A percentile compares a stretch with the other conserved stretches of the same genome.
Evolutionary conservation across 441 rosid species (phyloP).

Genomic region (Melianthus villosus): DNA sequence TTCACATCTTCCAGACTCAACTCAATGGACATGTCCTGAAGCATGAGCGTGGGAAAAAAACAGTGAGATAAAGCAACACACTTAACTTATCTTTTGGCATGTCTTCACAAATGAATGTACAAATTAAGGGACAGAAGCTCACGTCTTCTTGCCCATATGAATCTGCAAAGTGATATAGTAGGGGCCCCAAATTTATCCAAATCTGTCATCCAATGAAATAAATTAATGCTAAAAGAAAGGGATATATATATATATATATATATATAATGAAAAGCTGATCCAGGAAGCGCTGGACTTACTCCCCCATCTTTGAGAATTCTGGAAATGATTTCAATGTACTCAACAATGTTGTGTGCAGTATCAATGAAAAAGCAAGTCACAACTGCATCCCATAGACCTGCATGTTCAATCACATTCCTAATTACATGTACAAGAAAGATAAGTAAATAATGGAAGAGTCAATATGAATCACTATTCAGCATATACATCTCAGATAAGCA

Average conservation of each 20-base stretch:
- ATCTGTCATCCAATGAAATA: too few relatives aligned
- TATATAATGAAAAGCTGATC: too few relatives aligned
- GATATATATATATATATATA: too few relatives aligned
- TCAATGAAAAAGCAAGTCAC: slow-evolving; percentile 94
- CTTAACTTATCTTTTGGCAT: not conserved
- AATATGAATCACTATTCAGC: too few relatives aligned
- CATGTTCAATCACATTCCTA: slow-evolving; percentile 21
- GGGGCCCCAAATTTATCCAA: slow-evolving; percentile 93
- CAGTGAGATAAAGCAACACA: not conserved
- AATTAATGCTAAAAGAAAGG: too few relatives aligned
- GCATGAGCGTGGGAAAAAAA: slow-evolving; percentile 4
- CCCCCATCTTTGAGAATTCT: slow-evolving; percentile 87
- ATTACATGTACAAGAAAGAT: too few relatives aligned
- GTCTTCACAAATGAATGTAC: not conserved
- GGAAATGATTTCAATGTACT: slow-evolving; percentile 86
- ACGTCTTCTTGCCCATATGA: slow-evolving; percentile 68
- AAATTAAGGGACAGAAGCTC: slow-evolving; percentile 23
- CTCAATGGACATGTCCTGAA: slow-evolving; percentile 92
- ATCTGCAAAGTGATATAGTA: slow-evolving; percentile 89
- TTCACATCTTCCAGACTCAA: slow-evolving; percentile 90
- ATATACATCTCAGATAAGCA: too few relatives aligned
- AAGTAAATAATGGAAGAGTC: not conserved
- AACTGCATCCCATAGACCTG: slow-evolving; percentile 93
- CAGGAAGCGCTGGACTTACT: too few relatives aligned
- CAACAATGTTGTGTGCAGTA: slow-evolving; percentile 82